Conservation (phyloP, 345 rosid species). For the Moricandia arvensis region DNA sequence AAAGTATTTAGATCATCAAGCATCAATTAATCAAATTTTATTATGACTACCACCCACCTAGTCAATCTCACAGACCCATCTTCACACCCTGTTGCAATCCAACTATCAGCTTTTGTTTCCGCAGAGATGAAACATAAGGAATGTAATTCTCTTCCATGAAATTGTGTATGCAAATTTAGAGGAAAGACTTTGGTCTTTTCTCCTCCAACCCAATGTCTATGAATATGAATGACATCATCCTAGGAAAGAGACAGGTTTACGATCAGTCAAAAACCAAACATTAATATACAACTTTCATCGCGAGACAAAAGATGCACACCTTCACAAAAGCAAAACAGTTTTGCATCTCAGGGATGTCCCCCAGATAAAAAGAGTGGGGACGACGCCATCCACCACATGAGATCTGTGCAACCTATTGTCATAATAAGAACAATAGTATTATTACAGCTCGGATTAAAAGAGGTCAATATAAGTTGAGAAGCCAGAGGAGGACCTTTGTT, state of each 20-base stretch:
- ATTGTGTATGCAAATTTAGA: constrained; percentile 70
- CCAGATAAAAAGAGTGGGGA: constrained; percentile 81
- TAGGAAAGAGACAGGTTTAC: constrained; percentile 32
- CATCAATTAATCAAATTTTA: background rate
- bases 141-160: constrained; percentile 97
- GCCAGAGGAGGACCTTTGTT: constrained; percentile 54
- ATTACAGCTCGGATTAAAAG: constrained; percentile 3
- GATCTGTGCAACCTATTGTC: constrained; percentile 79
- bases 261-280: constrained; percentile 18
- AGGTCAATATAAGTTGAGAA: constrained; percentile 8
- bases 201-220: constrained; percentile 55
- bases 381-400: constrained; percentile 99
- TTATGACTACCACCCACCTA: constrained; percentile 45
- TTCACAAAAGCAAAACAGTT: constrained; percentile 89
- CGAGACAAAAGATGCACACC: constrained; percentile 47
- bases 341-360: constrained; percentile 67
- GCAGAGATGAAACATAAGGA: constrained; percentile 71
- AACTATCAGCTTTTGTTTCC: constrained; percentile 46
- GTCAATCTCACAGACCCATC: constrained; percentile 98
- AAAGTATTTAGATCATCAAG: background rate
- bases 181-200: constrained; percentile 57
- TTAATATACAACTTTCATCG: background rate
- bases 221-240: constrained; percentile 87
- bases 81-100: constrained; percentile 98
- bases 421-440: constrained; percentile 32